phyloP scores from a whole-genome alignment of 257 asterid genomes.

The Fraxinus cuspidata region DNA sequence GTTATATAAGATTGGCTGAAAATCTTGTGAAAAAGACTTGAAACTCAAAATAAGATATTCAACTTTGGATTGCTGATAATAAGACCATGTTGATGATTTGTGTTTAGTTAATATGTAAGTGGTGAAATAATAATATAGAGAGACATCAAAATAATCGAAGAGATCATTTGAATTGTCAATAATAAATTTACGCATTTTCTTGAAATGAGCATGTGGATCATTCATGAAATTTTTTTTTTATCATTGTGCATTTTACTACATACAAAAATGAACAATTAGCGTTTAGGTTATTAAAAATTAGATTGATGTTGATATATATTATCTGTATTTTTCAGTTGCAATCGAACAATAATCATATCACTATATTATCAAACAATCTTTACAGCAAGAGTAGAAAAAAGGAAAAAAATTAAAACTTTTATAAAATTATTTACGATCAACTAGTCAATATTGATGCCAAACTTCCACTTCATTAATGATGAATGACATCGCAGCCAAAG shows the following conservation, averaged over 20 bases:
- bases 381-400: neutral
- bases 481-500: neutral
- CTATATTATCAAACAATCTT: neutral
- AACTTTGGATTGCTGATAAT: neutral
- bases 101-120: neutral
- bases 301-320: neutral
- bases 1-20: neutral
- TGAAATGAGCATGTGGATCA: neutral
- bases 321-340: neutral
- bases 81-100: neutral
- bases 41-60: slow-evolving; percentile 21
- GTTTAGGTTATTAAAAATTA: neutral
- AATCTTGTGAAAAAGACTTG: neutral
- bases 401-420: no score
- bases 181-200: no score
- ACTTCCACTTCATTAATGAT: neutral
- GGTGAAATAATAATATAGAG: neutral
- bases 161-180: no score
- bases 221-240: no score
- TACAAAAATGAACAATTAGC: neutral
- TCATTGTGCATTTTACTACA: no score
- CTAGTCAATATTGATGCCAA: neutral
- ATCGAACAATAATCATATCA: neutral
- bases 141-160: no score
- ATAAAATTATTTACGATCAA: no score